phyloP scores from a whole-genome alignment of 352 stramenopile species.

The Aphanomyces astaci region DNA sequence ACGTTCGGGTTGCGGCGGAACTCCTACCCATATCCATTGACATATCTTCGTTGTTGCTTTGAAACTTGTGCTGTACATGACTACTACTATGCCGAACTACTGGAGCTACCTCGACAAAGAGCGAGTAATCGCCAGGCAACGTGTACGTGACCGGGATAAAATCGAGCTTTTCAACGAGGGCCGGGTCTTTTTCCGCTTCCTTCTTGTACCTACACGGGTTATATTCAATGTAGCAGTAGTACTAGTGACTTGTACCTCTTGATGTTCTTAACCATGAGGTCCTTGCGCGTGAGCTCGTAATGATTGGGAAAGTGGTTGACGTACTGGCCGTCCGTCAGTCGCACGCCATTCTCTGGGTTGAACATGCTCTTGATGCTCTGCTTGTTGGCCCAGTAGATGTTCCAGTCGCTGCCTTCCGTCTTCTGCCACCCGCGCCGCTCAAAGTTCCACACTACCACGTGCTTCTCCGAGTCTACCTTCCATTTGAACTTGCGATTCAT shows the following conservation, averaged over 20 bases:
- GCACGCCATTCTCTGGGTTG: constrained; percentile 71
- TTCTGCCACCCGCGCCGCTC: constrained; percentile 77
- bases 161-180: constrained; percentile 36
- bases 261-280: constrained; percentile 93
- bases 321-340: constrained; percentile 57
- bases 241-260: no score
- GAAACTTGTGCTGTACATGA: no score
- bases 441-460: constrained; percentile 78
- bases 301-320: constrained; percentile 89
- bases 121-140: constrained; percentile 86
- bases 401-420: constrained; percentile 85
- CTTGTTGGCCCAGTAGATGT: constrained; percentile 91
- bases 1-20: constrained; percentile 74
- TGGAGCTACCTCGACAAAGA: constrained; percentile 79
- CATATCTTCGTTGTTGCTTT: not conserved
- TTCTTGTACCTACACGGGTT: constrained; percentile 43
- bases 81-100: no score
- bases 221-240: no score
- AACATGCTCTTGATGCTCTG: constrained; percentile 83
- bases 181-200: constrained; percentile 32
- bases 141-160: constrained; percentile 90
- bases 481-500: constrained; percentile 38
- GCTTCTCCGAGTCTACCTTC: constrained; percentile 66
- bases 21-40: constrained; percentile 28
- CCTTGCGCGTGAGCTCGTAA: constrained; percentile 88